phyloP scores from a whole-genome alignment of 2,329 filamentous ascomycete genomes.

The Scedosporium aurantiacum region DNA sequence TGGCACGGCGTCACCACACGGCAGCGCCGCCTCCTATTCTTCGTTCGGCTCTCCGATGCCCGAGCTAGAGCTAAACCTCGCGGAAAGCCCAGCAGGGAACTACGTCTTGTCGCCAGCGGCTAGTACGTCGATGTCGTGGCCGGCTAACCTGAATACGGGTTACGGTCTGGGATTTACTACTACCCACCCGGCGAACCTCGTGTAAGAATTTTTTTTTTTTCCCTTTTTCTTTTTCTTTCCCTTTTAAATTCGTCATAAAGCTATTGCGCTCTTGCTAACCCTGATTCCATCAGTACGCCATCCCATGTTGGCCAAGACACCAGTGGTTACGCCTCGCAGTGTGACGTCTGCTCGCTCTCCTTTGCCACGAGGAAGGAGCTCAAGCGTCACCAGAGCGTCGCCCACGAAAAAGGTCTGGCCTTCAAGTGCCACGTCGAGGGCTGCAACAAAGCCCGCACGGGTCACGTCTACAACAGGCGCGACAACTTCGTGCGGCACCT shows the following conservation, averaged over 20 bases:
- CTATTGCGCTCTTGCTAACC: too few species aligned
- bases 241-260: background rate
- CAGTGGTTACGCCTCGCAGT: background rate
- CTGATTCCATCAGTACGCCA: background rate
- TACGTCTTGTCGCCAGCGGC: constrained; percentile 3
- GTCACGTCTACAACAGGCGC: constrained; percentile 16
- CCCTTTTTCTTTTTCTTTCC: background rate
- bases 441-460: constrained; percentile 15
- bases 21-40: constrained; percentile 2
- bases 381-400: constrained; percentile 15
- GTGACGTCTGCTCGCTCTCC: constrained; percentile 11
- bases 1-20: constrained; percentile 1
- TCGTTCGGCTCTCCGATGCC: background rate
- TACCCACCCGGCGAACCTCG: background rate
- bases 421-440: constrained; percentile 15
- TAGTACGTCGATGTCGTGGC: background rate
- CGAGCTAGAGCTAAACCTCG: background rate
- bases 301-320: background rate
- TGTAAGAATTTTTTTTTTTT: background rate
- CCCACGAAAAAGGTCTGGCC: constrained; percentile 8
- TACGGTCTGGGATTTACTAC: constrained; percentile 1
- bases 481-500: constrained; percentile 18
- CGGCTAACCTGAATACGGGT: background rate
- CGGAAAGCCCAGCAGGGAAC: constrained; percentile 2
- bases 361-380: constrained; percentile 17